A percentile compares a stretch with the other conserved stretches of the same genome.
phyloP scores from a whole-genome alignment of 2,329 filamentous ascomycete species.

The Alternaria arborescens region DNA sequence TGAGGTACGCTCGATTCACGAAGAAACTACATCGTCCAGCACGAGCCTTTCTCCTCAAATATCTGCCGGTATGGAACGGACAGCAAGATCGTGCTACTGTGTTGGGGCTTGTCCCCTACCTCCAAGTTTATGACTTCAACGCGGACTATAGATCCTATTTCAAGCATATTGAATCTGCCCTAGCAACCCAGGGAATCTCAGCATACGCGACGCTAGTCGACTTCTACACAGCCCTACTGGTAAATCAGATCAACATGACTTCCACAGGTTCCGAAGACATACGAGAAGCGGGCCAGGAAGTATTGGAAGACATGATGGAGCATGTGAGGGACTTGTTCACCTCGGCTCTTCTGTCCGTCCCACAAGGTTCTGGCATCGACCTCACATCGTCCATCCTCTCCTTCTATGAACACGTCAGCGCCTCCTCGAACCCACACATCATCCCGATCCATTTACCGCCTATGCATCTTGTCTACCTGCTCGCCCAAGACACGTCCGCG shows the following conservation, averaged over 20 bases:
- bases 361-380: conserved; percentile 38
- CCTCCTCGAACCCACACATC: conserved; percentile 34
- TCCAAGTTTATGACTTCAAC: conserved; percentile 61
- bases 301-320: conserved; percentile 40
- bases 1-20: conserved; percentile 44
- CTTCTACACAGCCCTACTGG: conserved; percentile 74
- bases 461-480: conserved; percentile 71
- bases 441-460: conserved; percentile 75
- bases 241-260: conserved; percentile 58
- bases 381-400: conserved; percentile 66
- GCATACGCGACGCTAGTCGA: conserved; percentile 69
- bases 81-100: conserved; percentile 51
- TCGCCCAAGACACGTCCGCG: conserved; percentile 72
- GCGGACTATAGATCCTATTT: conserved; percentile 52
- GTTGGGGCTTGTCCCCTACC: conserved; percentile 59
- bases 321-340: conserved; percentile 45
- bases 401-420: conserved; percentile 72
- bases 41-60: conserved; percentile 45
- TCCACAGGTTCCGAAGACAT: conserved; percentile 30
- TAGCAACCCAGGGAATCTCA: conserved; percentile 50
- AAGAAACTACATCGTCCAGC: conserved; percentile 45
- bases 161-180: conserved; percentile 50
- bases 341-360: conserved; percentile 42
- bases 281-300: conserved; percentile 53
- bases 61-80: conserved; percentile 51